A percentile compares a stretch with the other conserved stretches of the same genome.
phyloP scores from a whole-genome alignment of 2,329 filamentous ascomycete species.

The Aureobasidium leucospermi region DNA sequence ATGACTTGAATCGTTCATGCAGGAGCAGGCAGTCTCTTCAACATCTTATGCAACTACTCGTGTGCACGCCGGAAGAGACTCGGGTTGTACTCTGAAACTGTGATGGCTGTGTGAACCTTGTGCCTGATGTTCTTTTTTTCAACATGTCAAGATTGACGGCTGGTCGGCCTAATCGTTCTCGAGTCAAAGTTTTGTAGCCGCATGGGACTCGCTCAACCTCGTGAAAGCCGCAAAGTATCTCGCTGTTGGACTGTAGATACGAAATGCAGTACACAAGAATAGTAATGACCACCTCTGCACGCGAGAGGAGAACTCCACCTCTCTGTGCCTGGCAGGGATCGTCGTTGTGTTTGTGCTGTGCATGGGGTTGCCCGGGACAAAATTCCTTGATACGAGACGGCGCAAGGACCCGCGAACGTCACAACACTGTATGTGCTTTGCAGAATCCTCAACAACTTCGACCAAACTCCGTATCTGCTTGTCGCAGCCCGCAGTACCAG shows the following conservation, averaged over 20 bases:
- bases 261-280: not conserved
- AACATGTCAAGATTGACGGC: not conserved
- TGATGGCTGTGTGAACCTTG: not conserved
- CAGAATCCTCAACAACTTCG: slow-evolving; percentile 7
- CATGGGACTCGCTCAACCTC: not conserved
- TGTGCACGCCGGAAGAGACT: not conserved
- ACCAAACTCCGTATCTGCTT: not conserved
- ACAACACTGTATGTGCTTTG: not conserved
- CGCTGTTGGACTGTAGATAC: not conserved
- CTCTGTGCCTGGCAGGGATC: slow-evolving; percentile 4
- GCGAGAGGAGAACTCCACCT: not conserved
- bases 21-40: not conserved
- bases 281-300: not conserved
- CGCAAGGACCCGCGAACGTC: slow-evolving; percentile 1
- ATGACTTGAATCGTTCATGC: not conserved
- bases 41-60: not conserved
- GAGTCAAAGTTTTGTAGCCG: not conserved
- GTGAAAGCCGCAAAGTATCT: not conserved
- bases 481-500: not conserved
- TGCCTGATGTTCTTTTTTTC: not conserved
- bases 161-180: not conserved
- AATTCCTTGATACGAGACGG: slow-evolving; percentile 3
- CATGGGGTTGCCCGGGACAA: slow-evolving; percentile 5
- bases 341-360: not conserved
- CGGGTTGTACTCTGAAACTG: not conserved